A percentile compares a stretch with the other conserved stretches of the same genome.
Evolutionary conservation across 2,329 filamentous ascomycete genomes (phyloP).

Genomic region (Aspergillaceae sp.): DNA sequence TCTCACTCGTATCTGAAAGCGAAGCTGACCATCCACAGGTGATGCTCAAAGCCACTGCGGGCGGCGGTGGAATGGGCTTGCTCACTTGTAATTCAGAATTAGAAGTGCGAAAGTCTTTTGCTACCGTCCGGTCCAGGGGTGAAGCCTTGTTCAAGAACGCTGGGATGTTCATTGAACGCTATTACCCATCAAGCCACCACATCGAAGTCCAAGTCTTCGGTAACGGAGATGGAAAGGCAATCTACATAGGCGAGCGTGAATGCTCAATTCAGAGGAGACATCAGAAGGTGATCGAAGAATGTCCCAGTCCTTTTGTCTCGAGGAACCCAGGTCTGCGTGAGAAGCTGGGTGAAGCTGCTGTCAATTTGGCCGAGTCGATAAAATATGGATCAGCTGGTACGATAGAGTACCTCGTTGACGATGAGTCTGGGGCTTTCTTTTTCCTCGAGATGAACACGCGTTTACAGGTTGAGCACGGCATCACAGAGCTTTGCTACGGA

Average conservation of each 20-base stretch:
- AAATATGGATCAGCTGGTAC: constrained; percentile 79
- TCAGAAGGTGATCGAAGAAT: constrained; percentile 87
- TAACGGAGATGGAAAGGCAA: constrained; percentile 66
- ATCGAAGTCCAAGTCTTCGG: constrained; percentile 90
- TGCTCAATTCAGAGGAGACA: constrained; percentile 81
- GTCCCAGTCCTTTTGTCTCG: constrained; percentile 62
- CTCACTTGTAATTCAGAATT: constrained; percentile 60
- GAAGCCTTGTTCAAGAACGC: constrained; percentile 73
- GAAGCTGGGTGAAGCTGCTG: constrained; percentile 59
- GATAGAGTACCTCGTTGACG: constrained; percentile 84
- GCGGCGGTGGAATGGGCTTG: constrained; percentile 79
- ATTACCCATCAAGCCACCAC: constrained; percentile 69
- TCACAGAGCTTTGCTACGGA: constrained; percentile 49
- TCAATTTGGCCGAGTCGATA: constrained; percentile 52
- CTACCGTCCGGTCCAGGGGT: constrained; percentile 66
- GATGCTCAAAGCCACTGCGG: constrained; percentile 69
- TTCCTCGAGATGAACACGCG: constrained; percentile 54
- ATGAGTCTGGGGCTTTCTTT: constrained; percentile 69
- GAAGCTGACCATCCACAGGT: constrained; percentile 34
- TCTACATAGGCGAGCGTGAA: constrained; percentile 79
- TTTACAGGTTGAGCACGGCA: constrained; percentile 51
- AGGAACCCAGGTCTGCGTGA: constrained; percentile 50
- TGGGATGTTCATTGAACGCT: constrained; percentile 77
- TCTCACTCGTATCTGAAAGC: neutral
- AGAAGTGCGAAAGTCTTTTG: constrained; percentile 63